Evolutionary conservation across 2,329 filamentous ascomycete species (phyloP).

Genomic region (Seiridium unicorne): DNA sequence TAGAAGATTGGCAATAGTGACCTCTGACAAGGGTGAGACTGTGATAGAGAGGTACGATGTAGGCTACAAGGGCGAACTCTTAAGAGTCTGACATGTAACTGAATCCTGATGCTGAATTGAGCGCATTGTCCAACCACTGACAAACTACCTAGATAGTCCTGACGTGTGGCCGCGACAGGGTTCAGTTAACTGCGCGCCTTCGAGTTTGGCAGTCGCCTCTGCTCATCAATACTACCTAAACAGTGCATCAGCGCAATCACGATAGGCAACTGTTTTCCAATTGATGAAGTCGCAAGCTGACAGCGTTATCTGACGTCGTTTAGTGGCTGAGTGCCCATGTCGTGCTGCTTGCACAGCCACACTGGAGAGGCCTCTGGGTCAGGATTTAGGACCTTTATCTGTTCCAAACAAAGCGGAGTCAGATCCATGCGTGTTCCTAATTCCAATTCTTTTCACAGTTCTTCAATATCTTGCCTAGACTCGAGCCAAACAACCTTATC

Average conservation of each 20-base stretch:
- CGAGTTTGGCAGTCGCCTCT: no score
- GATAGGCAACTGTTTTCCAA: neutral
- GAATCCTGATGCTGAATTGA: no score
- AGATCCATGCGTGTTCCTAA: neutral
- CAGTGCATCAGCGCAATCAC: no score
- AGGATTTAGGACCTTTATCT: neutral
- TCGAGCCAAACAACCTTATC: neutral
- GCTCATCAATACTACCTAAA: no score
- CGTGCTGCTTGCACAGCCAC: neutral
- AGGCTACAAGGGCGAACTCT: no score
- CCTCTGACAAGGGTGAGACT: neutral
- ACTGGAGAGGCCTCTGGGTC: neutral
- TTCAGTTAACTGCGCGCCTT: no score
- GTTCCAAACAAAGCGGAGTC: neutral
- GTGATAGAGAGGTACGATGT: no score
- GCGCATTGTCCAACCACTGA: no score
- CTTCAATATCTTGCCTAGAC: neutral
- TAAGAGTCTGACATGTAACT: no score
- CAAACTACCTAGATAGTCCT: no score
- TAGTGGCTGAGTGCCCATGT: neutral
- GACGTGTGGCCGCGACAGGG: no score
- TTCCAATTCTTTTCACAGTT: neutral
- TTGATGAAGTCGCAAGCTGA: neutral
- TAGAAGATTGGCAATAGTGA: neutral
- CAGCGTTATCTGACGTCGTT: neutral